These are phyloP conservation scores for Dipteronia dyeriana DNA, from an alignment of 345 rosid species.

Conservation along the genomic window DNA sequence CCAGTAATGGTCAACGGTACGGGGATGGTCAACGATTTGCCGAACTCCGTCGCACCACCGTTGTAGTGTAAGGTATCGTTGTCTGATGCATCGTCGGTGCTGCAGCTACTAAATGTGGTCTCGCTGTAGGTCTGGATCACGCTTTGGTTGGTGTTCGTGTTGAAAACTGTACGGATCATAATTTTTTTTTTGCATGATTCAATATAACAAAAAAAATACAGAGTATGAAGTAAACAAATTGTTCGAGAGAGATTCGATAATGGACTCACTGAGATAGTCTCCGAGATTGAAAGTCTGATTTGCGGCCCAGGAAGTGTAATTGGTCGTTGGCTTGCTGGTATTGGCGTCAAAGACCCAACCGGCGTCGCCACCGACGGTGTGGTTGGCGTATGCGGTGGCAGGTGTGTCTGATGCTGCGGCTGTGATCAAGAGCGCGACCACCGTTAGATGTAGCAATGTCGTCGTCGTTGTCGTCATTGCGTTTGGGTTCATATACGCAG, in stretches of 20 bases:
- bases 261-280: constrained; percentile 57
- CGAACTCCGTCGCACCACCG: constrained; percentile 43
- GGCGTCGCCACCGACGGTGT: constrained; percentile 52
- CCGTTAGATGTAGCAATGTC: constrained; percentile 23
- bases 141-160: constrained; percentile 54
- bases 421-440: constrained; percentile 35
- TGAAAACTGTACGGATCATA: constrained; percentile 41
- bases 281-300: constrained; percentile 55
- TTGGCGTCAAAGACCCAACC: constrained; percentile 60
- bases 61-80: constrained; percentile 43
- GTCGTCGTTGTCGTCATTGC: constrained; percentile 25
- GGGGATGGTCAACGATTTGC: constrained; percentile 32
- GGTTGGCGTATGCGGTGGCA: constrained; percentile 45
- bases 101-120: constrained; percentile 49
- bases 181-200: background rate
- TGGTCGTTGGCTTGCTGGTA: constrained; percentile 44
- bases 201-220: background rate
- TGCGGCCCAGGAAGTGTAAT: constrained; percentile 62
- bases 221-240: no score
- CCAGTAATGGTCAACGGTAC: constrained; percentile 56
- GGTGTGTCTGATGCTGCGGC: constrained; percentile 31
- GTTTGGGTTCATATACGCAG: background rate
- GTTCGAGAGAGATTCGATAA: background rate
- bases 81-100: constrained; percentile 40
- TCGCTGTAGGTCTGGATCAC: constrained; percentile 59